phyloP scores from a whole-genome alignment of 106 monocot species.

The Iris macrosiphon region DNA sequence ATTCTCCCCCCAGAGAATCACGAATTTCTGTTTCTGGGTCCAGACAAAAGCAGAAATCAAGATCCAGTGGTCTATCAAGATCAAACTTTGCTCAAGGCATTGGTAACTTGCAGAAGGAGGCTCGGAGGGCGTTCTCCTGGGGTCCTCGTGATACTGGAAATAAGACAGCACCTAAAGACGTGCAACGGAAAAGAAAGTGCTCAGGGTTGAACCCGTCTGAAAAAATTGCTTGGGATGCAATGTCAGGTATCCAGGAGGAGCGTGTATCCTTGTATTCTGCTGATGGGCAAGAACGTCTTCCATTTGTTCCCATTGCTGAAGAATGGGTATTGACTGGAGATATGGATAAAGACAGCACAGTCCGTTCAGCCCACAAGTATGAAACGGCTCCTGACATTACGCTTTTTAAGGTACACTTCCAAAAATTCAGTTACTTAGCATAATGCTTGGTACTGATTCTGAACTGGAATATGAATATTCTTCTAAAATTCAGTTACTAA shows the following conservation, averaged over 20 bases:
- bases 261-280: conserved; percentile 20
- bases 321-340: conserved; percentile 94
- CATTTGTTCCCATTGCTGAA: conserved; percentile 63
- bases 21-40: conserved; percentile 50
- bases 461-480: not conserved
- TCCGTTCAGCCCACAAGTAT: conserved; percentile 78
- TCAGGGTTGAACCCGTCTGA: conserved; percentile 45
- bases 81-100: conserved; percentile 68
- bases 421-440: not conserved
- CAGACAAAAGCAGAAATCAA: conserved; percentile 67
- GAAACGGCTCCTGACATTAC: conserved; percentile 91
- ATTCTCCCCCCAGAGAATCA: conserved; percentile 55
- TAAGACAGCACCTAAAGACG: conserved; percentile 50
- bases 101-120: conserved; percentile 82
- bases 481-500: too few relatives aligned
- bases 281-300: conserved; percentile 78
- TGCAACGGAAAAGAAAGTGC: conserved; percentile 74
- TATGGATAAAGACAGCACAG: conserved; percentile 50
- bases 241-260: conserved; percentile 66
- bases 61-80: conserved; percentile 25
- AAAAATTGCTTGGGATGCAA: conserved; percentile 49
- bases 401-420: conserved; percentile 66
- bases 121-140: conserved; percentile 91
- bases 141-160: conserved; percentile 59
- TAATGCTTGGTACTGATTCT: not conserved